Base-by-base conservation (phyloP, 495 filamentous ascomycete species). In the Penicillium odoratum region DNA sequence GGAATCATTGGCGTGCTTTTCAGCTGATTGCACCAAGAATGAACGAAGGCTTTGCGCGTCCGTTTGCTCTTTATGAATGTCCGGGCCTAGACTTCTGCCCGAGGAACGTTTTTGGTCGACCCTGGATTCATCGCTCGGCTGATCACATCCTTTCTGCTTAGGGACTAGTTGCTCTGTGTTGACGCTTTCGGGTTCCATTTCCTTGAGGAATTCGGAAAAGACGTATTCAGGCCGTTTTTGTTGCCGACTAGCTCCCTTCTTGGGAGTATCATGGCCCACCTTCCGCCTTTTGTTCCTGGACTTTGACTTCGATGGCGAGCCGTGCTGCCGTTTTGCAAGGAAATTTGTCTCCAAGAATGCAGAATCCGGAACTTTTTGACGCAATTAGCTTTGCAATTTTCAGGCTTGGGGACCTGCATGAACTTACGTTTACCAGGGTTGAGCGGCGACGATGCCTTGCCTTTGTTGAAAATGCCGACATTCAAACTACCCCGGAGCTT, bases 401-500 rank as follows among this genome's bases (percentile, higher is more conserved):
- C 13, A 7, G 38, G 16, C 3, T 16, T 40, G 4, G 5, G 15
- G 21, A 16, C 16, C 28, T 15, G 28, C 7, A 3, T 16, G 15
- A 13, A 30, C 46, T 30, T 15, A 48, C 46, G 66, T 72, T 68
- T 70, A 81, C 76, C 75, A 57, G 78, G 72, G 58, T 69, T 74
- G 52, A 83, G 56, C 29, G 81, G 81, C 44, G 81, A 83, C 10
- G 89, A 92, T 29, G 82, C 75, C 50, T 81, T 83, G 3, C 88
- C 88, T 64, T 86, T 92, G 26, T 80, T 83, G 68, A 93, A 93
- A 7, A 94, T 71, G 0, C 90, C 91, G 50, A 70, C 15, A 9
- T 65, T 64, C 77, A 69, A 40, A 65, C 75, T 47, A 73, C 70
- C 61, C 64, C 70, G 61, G 76, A 84, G 75, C 88, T 91, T 52